Percentiles rank a stretch among this genome's conserved stretches.
Conservation (phyloP, 164 flowering plant species). For the Tetrastigma voinierianum region DNA sequence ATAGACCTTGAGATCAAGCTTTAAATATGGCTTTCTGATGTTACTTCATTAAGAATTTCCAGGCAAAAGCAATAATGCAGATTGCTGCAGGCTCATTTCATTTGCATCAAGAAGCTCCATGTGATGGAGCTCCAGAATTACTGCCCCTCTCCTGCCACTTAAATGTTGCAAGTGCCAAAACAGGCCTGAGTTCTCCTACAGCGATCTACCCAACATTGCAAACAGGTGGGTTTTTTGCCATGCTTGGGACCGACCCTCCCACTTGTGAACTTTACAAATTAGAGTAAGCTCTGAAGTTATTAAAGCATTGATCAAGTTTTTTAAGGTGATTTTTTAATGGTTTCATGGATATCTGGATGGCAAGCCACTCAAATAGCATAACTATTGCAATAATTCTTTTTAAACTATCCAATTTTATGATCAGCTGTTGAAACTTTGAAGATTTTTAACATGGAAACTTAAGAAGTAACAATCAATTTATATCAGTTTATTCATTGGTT, state of each 20-base stretch:
- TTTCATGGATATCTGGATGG: not conserved
- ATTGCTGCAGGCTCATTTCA: slow-evolving; percentile 55
- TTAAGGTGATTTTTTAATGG: not conserved
- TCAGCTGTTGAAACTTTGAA: not conserved
- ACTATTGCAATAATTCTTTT: not conserved
- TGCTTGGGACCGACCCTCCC: not conserved
- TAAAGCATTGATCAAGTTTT: slow-evolving; percentile 7
- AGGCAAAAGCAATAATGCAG: slow-evolving; percentile 61
- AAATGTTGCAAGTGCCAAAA: slow-evolving; percentile 12
- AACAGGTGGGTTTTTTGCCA: slow-evolving; percentile 24
- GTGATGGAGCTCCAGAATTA: slow-evolving; percentile 17
- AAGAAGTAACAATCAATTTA: not conserved
- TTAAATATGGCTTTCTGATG: slow-evolving; percentile 5
- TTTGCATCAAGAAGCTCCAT: slow-evolving; percentile 28
- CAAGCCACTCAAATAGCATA: not conserved
- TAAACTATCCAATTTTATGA: not conserved
- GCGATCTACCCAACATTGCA: slow-evolving; percentile 18
- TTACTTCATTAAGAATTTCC: slow-evolving; percentile 13
- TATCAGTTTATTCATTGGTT: not conserved
- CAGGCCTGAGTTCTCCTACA: slow-evolving; percentile 12
- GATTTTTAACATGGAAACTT: not conserved
- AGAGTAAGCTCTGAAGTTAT: not conserved
- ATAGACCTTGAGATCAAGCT: not conserved
- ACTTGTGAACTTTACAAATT: not conserved
- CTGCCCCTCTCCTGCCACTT: slow-evolving; percentile 26